Base-by-base conservation (phyloP, 345 rosid genomes). In the Citrus trifoliata region DNA sequence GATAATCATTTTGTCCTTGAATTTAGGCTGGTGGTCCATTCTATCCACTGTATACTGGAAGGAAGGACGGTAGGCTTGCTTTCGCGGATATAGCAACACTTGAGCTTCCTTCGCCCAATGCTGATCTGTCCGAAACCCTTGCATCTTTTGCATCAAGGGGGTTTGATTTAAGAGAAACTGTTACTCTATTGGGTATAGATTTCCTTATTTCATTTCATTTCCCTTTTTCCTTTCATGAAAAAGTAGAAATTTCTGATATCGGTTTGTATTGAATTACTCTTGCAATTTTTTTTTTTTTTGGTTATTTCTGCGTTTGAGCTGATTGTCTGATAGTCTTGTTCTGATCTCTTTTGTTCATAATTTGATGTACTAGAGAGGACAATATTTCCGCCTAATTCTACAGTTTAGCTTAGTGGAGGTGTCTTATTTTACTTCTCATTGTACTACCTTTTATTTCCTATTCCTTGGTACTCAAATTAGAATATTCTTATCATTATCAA, bases 11-110 rank as follows among this genome's bases (percentile, higher is more conserved):
- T 70, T 12, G 25, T 25, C 67, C 70, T 60, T 82, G 65, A 64
- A 76, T 80, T 78, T 83, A 89, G 92, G 79, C 90, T 56, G 93
- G 95, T 70, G 97, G 98, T 59, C 98, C 98, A 13, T 89, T 83
- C 80, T 92, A 88, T 85, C 94, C 93, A 9, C 70, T 93, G 72
- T 74, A 75, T 38, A 92, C 96, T 33, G 98, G 96, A 59, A 85
- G 98, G 82, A 87, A 82, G 74, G 97, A 92, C 60, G 81, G 93
- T 71, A 62, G 53, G 13, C 33, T 53, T 6, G 73, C 91, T 24
- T 92, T 79, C 80, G 69, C 79, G 42, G 86, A 86, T 2, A 74
- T 64, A 21, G 97, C 93, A 40, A 55, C 85, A 7, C 28, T 28
- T 10, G 88, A 93, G 80, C 89, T 92, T 84, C 98, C 95, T 74